Evolutionary conservation across 108 stramenopile genomes (phyloP).

Genomic region (Parietichytrium sp.): DNA sequence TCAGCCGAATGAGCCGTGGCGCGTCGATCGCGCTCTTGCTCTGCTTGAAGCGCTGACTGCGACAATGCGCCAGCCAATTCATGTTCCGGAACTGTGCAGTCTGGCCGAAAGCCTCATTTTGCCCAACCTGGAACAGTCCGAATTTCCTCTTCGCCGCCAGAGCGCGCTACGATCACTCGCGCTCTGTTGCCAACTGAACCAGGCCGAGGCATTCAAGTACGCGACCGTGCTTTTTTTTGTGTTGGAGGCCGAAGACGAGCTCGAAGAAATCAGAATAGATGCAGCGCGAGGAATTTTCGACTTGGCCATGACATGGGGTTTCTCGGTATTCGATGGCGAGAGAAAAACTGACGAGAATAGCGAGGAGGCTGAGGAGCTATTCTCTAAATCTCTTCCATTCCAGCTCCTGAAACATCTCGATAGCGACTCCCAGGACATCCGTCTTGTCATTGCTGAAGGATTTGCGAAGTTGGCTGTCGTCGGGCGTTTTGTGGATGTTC

Average conservation of each 20-base stretch:
- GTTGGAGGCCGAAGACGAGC: not conserved
- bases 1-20: not conserved
- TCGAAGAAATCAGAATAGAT: not conserved
- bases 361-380: not conserved
- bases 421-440: not conserved
- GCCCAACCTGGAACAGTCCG: conserved; percentile 17
- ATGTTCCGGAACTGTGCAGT: not conserved
- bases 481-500: conserved; percentile 25
- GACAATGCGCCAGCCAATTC: not conserved
- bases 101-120: conserved; percentile 5
- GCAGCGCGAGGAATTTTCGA: conserved; percentile 22
- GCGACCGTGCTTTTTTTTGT: not conserved
- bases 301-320: not conserved
- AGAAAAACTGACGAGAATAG: not conserved
- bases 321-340: not conserved
- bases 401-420: not conserved
- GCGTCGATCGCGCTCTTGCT: conserved; percentile 11
- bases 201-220: not conserved
- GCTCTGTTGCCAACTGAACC: not conserved
- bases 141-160: not conserved
- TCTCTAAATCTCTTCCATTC: not conserved
- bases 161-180: not conserved
- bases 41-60: not conserved
- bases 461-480: conserved; percentile 21
- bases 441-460: conserved; percentile 30